Evolutionary conservation across 805 yeast genomes (phyloP).

Genomic region (Suhomyces emberorum): DNA sequence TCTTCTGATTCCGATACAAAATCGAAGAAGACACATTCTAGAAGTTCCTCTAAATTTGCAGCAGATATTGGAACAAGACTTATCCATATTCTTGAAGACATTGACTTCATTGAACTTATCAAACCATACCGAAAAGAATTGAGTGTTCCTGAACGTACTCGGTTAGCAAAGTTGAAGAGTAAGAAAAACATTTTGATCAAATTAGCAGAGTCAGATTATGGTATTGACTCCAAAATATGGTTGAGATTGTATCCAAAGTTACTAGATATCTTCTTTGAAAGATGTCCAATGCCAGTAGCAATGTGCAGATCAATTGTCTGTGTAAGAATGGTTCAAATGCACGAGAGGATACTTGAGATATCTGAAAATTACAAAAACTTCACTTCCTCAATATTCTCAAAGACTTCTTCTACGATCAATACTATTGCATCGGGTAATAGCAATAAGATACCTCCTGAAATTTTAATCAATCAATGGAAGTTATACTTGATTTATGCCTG

Average conservation of each 20-base stretch:
- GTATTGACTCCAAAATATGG: slow-evolving; percentile 97
- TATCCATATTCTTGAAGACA: slow-evolving; percentile 70
- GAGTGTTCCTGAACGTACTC: slow-evolving; percentile 73
- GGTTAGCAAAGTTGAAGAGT: slow-evolving; percentile 62
- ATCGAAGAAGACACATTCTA: slow-evolving; percentile 38
- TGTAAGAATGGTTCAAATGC: slow-evolving; percentile 80
- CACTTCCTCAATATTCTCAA: slow-evolving; percentile 36
- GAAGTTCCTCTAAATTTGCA: slow-evolving; percentile 66
- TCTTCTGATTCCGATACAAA: background rate
- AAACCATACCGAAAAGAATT: slow-evolving; percentile 43
- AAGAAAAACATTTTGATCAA: slow-evolving; percentile 67
- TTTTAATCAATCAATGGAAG: slow-evolving; percentile 82
- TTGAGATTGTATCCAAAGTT: slow-evolving; percentile 79
- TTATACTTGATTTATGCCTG: slow-evolving; percentile 88
- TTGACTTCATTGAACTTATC: slow-evolving; percentile 65
- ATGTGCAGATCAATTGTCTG: slow-evolving; percentile 89
- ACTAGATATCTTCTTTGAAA: slow-evolving; percentile 65
- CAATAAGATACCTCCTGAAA: slow-evolving; percentile 54
- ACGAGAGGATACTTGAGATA: slow-evolving; percentile 59
- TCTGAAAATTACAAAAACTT: slow-evolving; percentile 43
- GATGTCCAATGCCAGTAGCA: slow-evolving; percentile 91
- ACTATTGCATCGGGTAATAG: background rate
- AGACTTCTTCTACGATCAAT: slow-evolving; percentile 12
- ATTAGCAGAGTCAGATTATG: slow-evolving; percentile 87
- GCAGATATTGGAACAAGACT: slow-evolving; percentile 76